Base-by-base conservation (phyloP, 176 grass and related monocot species). In the Carex myosuroides region DNA sequence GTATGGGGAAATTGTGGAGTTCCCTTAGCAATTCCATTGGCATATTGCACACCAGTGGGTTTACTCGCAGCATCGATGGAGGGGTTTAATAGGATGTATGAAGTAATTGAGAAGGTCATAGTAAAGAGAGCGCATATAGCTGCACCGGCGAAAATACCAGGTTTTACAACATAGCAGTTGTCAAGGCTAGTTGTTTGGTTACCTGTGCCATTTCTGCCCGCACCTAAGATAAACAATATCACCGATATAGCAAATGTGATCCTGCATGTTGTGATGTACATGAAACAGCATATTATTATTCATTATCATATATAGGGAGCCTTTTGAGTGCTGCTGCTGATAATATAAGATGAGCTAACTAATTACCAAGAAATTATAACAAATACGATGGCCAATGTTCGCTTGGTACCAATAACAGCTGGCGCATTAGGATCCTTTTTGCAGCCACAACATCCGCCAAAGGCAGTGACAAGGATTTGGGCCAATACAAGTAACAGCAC, bases 121-220 rank as follows among this genome's bases (percentile, higher is more conserved):
- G 80, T 53, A 24, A 50, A 48, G 9, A 82, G 80, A 21, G 80
- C 30, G 21, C 59, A 82, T 24, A 82, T 82, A n/a, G 80, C 80
- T 26, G 29, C 80, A 64, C 41, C 44, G 3, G 80, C 80, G 6
- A 82, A 82, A 42, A 82, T 29, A 16, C 80, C 60, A 14, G 80
- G 80, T n/a, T 82, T 82, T 16, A 82, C 80, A 24, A 67, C 60
- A 48, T 82, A 82, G 37, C 80, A 82, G 4, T 42, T 16, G 9
- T 82, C 80, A 29, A 42, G 35, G 24, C 1, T 8, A 29, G 30
- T 64, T 64, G 80, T 82, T 14, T 67, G 35, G 60, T 37, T 20
- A 64, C 80, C 80, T 14, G 39, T 21, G 6, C 80, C 80, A 8
- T 82, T 82, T 9, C 17, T 62, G 0, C 17, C 37, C 8, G 80